These are phyloP conservation scores for Xylaria sp. DNA, from an alignment of 2,329 filamentous ascomycete genomes.

Conservation along the genomic window DNA sequence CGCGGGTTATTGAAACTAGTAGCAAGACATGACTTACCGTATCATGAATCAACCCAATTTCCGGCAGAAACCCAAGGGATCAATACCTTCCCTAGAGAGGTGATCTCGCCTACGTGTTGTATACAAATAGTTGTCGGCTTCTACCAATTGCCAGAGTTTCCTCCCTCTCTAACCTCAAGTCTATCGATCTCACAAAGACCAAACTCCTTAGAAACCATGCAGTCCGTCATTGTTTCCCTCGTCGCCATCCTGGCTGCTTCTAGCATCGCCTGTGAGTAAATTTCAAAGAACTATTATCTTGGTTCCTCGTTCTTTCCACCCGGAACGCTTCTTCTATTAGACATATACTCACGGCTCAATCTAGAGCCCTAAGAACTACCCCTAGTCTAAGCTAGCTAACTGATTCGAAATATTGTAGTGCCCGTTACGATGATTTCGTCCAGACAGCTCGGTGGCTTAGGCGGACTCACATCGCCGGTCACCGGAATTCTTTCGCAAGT, in stretches of 20 bases:
- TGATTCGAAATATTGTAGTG: slow-evolving; percentile 11
- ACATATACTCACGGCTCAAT: not conserved
- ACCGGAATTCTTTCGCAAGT: slow-evolving; percentile 25
- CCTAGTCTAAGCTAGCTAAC: not conserved
- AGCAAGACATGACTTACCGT: slow-evolving; percentile 34
- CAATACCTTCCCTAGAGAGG: not conserved
- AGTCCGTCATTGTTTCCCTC: slow-evolving; percentile 23
- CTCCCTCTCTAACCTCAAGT: not conserved
- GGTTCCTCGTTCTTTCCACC: not conserved
- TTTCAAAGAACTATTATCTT: not conserved
- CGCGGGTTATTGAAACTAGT: not conserved
- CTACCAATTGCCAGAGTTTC: not conserved
- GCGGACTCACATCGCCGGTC: slow-evolving; percentile 23
- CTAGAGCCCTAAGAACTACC: not conserved
- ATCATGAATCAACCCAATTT: slow-evolving; percentile 32
- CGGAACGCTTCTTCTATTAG: not conserved
- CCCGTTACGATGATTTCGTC: slow-evolving; percentile 14
- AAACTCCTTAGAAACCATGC: slow-evolving; percentile 22
- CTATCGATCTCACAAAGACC: not conserved
- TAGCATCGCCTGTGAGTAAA: slow-evolving; percentile 24
- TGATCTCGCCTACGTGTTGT: not conserved
- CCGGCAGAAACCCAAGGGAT: slow-evolving; percentile 34
- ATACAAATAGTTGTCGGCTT: slow-evolving; percentile 33
- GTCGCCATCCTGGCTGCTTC: slow-evolving; percentile 35
- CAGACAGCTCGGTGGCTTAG: slow-evolving; percentile 28